A percentile compares a stretch with the other conserved stretches of the same genome.
These are phyloP conservation scores for Diplocarpon rosae DNA, from an alignment of 2,329 filamentous ascomycete species.

Conservation along the genomic window DNA sequence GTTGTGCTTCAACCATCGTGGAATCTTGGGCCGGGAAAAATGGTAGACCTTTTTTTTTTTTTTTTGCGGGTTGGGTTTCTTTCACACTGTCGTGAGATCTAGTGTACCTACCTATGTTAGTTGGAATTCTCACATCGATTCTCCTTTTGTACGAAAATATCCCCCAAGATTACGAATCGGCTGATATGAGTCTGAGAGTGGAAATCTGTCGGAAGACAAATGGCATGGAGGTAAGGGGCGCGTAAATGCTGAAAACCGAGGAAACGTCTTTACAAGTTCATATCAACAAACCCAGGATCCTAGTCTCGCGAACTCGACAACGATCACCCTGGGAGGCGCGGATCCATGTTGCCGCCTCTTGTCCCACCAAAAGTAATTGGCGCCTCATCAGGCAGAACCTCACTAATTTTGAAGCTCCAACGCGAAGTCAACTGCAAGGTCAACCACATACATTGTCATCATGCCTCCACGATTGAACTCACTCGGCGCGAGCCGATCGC, in stretches of 20 bases:
- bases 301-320: conserved; percentile 5
- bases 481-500: conserved; percentile 33
- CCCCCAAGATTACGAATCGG: too few relatives aligned
- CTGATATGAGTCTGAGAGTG: too few relatives aligned
- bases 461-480: conserved; percentile 48
- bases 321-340: conserved; percentile 6
- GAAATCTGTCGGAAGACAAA: neutral
- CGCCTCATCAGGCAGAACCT: neutral
- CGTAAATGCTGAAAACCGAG: too few relatives aligned
- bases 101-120: too few relatives aligned
- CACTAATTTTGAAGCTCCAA: neutral
- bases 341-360: neutral
- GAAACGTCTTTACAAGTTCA: neutral
- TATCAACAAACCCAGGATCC: conserved; percentile 8
- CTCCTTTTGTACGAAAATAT: too few relatives aligned
- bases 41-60: too few relatives aligned
- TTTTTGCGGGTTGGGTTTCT: too few relatives aligned
- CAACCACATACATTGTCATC: conserved; percentile 11
- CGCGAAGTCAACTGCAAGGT: neutral
- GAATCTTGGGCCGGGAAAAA: neutral
- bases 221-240: neutral
- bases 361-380: neutral
- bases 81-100: too few relatives aligned
- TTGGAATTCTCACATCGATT: too few relatives aligned
- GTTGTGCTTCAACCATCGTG: neutral